These are phyloP conservation scores for Amanita molliuscula DNA, from an alignment of 768 basidiomycete species.

Conservation along the genomic window DNA sequence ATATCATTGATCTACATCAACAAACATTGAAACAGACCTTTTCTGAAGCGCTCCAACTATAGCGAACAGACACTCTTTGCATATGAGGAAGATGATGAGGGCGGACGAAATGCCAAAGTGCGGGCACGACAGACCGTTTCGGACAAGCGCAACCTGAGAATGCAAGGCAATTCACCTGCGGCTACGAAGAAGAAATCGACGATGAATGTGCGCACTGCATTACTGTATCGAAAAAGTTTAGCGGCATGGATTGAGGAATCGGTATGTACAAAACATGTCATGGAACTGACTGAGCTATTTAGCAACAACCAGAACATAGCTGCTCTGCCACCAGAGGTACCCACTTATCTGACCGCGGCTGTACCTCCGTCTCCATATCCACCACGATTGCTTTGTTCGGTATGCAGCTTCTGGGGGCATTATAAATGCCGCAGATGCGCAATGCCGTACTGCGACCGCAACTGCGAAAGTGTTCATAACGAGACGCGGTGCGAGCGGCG, in stretches of 20 bases:
- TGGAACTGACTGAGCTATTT: background rate
- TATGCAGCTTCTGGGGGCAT: constrained; percentile 76
- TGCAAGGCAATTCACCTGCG: constrained; percentile 35
- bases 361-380: constrained; percentile 53
- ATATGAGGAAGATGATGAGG: constrained; percentile 36
- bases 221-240: constrained; percentile 77
- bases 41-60: constrained; percentile 66
- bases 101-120: constrained; percentile 43
- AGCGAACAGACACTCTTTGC: constrained; percentile 42
- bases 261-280: constrained; percentile 32
- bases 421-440: constrained; percentile 76
- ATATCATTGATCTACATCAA: constrained; percentile 6
- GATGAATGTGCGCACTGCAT: constrained; percentile 69
- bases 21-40: constrained; percentile 3
- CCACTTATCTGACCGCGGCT: constrained; percentile 65
- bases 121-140: constrained; percentile 72
- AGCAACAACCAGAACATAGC: constrained; percentile 40
- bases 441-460: constrained; percentile 64
- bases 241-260: constrained; percentile 69
- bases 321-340: constrained; percentile 36
- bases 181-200: constrained; percentile 69
- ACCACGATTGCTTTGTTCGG: constrained; percentile 67
- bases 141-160: constrained; percentile 54
- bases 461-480: constrained; percentile 62
- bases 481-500: constrained; percentile 78